Conservation (phyloP, 2,329 filamentous ascomycete genomes). For the Leptographium galeiforme region DNA sequence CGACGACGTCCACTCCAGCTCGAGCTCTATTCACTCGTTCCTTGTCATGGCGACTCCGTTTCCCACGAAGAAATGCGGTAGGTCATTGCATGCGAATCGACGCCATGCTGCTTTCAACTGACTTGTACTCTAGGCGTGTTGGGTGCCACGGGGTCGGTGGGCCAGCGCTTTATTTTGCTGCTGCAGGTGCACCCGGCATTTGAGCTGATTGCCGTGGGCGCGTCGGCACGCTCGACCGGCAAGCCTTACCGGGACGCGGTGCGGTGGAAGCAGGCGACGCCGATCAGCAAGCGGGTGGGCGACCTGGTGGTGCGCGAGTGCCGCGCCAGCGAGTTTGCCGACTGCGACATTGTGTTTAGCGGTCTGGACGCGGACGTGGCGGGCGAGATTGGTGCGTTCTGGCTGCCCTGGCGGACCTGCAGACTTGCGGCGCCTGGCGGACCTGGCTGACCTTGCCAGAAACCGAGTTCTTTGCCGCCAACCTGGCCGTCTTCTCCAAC, state of each 20-base stretch:
- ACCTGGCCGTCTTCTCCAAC: conserved; percentile 91
- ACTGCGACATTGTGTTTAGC: conserved; percentile 89
- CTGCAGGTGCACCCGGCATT: conserved; percentile 80
- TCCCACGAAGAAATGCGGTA: conserved; percentile 14
- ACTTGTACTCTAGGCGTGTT: conserved; percentile 48
- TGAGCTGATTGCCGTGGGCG: conserved; percentile 75
- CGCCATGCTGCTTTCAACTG: background rate
- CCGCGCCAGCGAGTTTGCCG: conserved; percentile 64
- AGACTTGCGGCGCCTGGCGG: too few species aligned
- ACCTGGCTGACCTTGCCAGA: conserved; percentile 44
- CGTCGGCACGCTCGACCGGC: conserved; percentile 75
- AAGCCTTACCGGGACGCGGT: conserved; percentile 94
- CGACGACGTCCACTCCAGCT: background rate
- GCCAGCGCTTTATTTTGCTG: conserved; percentile 88
- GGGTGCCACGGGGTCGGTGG: conserved; percentile 86
- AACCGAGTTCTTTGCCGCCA: conserved; percentile 76
- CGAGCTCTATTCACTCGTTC: background rate
- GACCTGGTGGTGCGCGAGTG: conserved; percentile 79
- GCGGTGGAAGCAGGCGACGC: conserved; percentile 80
- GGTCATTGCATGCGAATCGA: background rate
- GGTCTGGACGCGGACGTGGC: conserved; percentile 88
- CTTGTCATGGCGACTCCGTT: conserved; percentile 8
- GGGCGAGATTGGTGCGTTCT: conserved; percentile 74
- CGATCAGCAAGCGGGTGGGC: conserved; percentile 61
- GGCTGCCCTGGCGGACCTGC: too few species aligned